phyloP scores from a whole-genome alignment of 768 basidiomycete species.

The Phylloporus scabripes region DNA sequence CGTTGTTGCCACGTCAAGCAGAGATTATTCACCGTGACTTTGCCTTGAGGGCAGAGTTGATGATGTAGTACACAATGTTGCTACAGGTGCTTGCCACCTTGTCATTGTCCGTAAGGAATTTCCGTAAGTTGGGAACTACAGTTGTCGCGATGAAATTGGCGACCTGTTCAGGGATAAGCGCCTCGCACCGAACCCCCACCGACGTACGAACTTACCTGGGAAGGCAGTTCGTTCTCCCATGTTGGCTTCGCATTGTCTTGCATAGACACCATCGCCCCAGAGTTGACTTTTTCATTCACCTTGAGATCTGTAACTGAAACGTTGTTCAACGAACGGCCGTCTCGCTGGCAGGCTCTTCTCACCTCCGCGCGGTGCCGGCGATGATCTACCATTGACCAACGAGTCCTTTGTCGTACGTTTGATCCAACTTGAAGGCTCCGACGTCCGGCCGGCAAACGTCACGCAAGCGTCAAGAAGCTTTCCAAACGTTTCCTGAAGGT shows the following conservation, averaged over 20 bases:
- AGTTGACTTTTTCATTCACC: conserved; percentile 57
- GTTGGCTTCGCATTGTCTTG: conserved; percentile 27
- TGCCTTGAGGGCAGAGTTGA: conserved; percentile 74
- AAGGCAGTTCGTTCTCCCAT: conserved; percentile 26
- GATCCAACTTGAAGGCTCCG: conserved; percentile 77
- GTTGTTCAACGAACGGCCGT: conserved; percentile 1
- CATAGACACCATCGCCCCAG: conserved; percentile 39
- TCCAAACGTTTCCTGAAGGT: conserved; percentile 86
- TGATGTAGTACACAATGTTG: conserved; percentile 79
- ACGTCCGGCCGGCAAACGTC: conserved; percentile 62
- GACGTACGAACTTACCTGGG: conserved; percentile 22
- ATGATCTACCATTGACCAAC: conserved; percentile 64
- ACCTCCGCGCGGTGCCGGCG: conserved; percentile 58
- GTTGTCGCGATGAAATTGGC: conserved; percentile 61
- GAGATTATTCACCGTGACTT: conserved; percentile 53
- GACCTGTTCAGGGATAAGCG: conserved; percentile 45
- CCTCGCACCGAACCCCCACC: conserved; percentile 7
- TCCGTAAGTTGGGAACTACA: conserved; percentile 70
- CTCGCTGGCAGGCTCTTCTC: conserved; percentile 7
- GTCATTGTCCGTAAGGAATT: conserved; percentile 80
- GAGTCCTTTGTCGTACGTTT: conserved; percentile 63
- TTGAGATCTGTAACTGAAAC: conserved; percentile 34
- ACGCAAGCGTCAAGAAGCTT: conserved; percentile 82
- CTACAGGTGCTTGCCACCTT: conserved; percentile 73
- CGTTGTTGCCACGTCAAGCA: background rate